Evolutionary conservation across 148 eudicot genomes (phyloP).

Genomic region (Rheum nobile): DNA sequence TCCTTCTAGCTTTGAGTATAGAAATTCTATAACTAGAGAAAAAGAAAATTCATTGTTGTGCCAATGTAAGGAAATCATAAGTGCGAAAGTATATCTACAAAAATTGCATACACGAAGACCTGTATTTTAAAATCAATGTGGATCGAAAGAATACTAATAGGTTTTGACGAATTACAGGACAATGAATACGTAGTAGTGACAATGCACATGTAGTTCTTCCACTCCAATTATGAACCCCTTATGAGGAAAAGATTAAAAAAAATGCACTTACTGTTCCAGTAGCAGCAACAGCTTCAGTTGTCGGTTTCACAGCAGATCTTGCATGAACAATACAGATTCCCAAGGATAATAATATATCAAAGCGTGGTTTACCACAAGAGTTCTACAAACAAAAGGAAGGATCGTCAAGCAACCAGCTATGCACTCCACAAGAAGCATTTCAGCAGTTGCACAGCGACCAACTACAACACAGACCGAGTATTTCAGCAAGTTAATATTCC

Average conservation of each 20-base stretch:
- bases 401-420: slow-evolving; percentile 29
- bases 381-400: slow-evolving; percentile 36
- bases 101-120: not conserved
- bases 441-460: slow-evolving; percentile 32
- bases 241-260: not conserved
- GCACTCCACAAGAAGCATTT: slow-evolving; percentile 46
- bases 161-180: not conserved
- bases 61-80: not conserved
- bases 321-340: slow-evolving; percentile 55
- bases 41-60: not conserved
- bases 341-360: slow-evolving; percentile 32
- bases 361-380: slow-evolving; percentile 29
- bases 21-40: not conserved
- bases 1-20: not conserved
- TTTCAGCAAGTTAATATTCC: slow-evolving; percentile 15
- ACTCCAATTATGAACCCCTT: not conserved
- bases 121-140: not conserved
- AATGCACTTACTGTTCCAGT: slow-evolving; percentile 47
- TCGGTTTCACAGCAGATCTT: slow-evolving; percentile 43
- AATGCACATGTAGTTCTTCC: not conserved
- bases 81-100: not conserved
- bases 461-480: slow-evolving; percentile 47
- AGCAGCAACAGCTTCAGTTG: slow-evolving; percentile 59
- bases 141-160: not conserved
- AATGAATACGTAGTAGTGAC: not conserved